Base-by-base conservation (phyloP, 139 green algal genomes). In the Coelastrella sp. region DNA sequence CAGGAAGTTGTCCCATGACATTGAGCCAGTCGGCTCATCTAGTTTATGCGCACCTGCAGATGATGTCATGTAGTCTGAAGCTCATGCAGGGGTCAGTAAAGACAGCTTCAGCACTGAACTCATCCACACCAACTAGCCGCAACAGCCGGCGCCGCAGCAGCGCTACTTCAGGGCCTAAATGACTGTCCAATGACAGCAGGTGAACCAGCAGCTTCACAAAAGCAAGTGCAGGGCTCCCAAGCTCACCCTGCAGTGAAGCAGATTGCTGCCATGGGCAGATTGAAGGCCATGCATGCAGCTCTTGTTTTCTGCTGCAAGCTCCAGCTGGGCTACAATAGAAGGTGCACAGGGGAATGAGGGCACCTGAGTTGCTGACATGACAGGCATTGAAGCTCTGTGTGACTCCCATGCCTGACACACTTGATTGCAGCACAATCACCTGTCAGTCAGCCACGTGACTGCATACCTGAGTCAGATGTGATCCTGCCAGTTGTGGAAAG, bases 1-100 rank as follows among this genome's bases (percentile, higher is more conserved):
- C 35, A 49, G 35, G 35, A 49, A 49, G 1, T 49, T 49, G 35
- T 49, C 35, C 35, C 35, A 49, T 49, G 35, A 49, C 35, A 49
- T 5, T 49, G 35, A 49, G 35, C 35, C 35, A 49, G 35, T 3
- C 35, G 35, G 35, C 35, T 49, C 35, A 49, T 49, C 35, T 49
- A 49, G 35, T 49, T 49, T 49, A 49, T 49, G 4, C 85, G 56
- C 80, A 94, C 92, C 86, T 88, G 92, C 97, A 99, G 80, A 98
- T 95, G 84, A 99, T 95, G 82, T 98, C 97, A 0, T 93, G 96
- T 80, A 99, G 90, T 63, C 96, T 94, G 90, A 98, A 97, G 22
- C 95, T 96, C 58, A 94, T 85, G 93, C 97, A 99, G 17, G 97
- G 95, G 81, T 99, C 96, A 90, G 90, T 83, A 85, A 97, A 99